Conservation (phyloP, 345 rosid species). For the Corchorus capsularis region DNA sequence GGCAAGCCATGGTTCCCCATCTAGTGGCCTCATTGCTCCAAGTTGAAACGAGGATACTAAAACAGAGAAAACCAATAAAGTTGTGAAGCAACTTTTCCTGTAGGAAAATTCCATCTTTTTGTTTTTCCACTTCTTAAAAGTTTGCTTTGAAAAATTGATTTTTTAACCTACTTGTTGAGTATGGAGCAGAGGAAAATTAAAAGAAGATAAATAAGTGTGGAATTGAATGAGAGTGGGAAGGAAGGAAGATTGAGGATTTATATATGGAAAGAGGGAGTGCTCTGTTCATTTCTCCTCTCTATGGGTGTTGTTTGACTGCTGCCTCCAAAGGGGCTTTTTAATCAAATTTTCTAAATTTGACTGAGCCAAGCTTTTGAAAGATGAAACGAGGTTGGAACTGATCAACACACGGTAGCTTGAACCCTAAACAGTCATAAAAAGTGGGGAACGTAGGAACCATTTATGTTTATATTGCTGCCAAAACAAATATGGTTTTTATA, state of each 20-base stretch:
- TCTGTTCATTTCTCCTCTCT: background rate
- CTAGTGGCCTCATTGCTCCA: conserved; percentile 25
- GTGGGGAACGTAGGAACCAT: background rate
- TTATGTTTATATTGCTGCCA: background rate
- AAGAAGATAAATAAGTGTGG: background rate
- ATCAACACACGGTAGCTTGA: conserved; percentile 30
- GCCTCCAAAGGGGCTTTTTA: background rate
- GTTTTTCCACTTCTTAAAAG: too few species aligned
- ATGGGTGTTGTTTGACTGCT: conserved; percentile 12
- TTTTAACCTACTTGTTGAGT: background rate
- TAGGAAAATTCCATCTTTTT: background rate
- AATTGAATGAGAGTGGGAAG: background rate
- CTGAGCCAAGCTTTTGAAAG: conserved; percentile 18
- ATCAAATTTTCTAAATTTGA: conserved; percentile 14
- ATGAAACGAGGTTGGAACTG: conserved; percentile 25
- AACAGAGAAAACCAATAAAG: background rate
- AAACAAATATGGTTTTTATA: background rate
- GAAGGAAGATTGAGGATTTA: background rate
- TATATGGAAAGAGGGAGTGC: background rate
- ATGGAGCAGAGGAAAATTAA: background rate
- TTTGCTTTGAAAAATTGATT: background rate
- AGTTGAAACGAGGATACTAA: conserved; percentile 17
- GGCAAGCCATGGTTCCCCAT: background rate
- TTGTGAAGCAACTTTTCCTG: background rate
- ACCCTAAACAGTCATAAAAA: background rate